phyloP scores from a whole-genome alignment of 2,329 filamentous ascomycete species.

The Metarhizium sp. region DNA sequence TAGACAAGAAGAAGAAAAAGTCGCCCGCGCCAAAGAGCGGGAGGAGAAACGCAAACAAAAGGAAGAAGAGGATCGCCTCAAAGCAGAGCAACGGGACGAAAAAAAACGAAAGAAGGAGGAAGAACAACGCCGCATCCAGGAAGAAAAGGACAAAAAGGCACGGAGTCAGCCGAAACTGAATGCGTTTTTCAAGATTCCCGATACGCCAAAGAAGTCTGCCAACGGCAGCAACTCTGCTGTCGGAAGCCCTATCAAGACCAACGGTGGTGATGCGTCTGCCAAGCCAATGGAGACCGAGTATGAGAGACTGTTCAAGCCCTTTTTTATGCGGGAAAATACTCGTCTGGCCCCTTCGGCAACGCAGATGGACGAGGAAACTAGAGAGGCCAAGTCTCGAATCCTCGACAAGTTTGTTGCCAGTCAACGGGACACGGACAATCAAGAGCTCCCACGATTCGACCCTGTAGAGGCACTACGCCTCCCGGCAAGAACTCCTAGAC shows the following conservation, averaged over 20 bases:
- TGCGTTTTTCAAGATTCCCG: slow-evolving; percentile 31
- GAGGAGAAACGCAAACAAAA: slow-evolving; percentile 31
- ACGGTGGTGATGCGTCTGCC: slow-evolving; percentile 8
- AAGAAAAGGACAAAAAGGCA: slow-evolving; percentile 41
- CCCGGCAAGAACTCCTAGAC: slow-evolving; percentile 23
- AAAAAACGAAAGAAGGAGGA: slow-evolving; percentile 43
- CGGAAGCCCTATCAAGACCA: slow-evolving; percentile 19
- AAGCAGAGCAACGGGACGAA: slow-evolving; percentile 32
- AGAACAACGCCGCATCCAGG: slow-evolving; percentile 27
- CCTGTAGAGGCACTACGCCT: slow-evolving; percentile 37
- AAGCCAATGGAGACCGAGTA: slow-evolving; percentile 41
- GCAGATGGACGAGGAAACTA: slow-evolving; percentile 47
- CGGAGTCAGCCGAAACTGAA: slow-evolving; percentile 37
- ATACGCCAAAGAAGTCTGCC: slow-evolving; percentile 31
- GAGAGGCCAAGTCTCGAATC: slow-evolving; percentile 37
- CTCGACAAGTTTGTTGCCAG: slow-evolving; percentile 44
- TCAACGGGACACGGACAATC: slow-evolving; percentile 30
- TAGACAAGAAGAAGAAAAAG: slow-evolving; percentile 30
- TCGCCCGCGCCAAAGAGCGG: slow-evolving; percentile 23
- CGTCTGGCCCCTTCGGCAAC: slow-evolving; percentile 55
- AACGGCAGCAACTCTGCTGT: slow-evolving; percentile 19
- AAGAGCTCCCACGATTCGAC: slow-evolving; percentile 32
- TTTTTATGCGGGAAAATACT: slow-evolving; percentile 67
- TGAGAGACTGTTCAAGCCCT: slow-evolving; percentile 66
- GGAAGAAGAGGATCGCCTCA: slow-evolving; percentile 29